These are phyloP conservation scores for Symbiodinium natans DNA, from an alignment of 73 alveolate species.

Conservation along the genomic window DNA sequence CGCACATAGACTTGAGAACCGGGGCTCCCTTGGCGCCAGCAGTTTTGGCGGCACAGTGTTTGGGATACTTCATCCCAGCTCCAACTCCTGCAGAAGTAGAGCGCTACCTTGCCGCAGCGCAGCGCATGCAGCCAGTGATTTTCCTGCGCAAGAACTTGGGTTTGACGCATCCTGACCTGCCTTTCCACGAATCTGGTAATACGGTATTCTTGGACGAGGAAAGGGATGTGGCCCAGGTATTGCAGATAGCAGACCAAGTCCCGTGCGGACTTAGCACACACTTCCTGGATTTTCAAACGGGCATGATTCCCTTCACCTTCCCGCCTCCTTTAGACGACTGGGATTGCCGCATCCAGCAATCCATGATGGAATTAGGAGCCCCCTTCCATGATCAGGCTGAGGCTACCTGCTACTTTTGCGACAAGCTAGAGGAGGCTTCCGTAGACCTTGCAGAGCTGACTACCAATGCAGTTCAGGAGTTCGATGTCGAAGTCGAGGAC, in stretches of 20 bases:
- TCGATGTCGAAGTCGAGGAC: not conserved
- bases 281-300: constrained; percentile 27
- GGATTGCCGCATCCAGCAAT: constrained; percentile 12
- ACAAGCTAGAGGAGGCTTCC: constrained; percentile 6
- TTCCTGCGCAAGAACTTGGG: constrained; percentile 16
- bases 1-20: constrained; percentile 11
- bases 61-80: constrained; percentile 27
- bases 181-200: not conserved
- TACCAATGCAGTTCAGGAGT: not conserved
- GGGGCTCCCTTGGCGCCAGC: not conserved
- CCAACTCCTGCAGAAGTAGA: not conserved
- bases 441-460: not conserved
- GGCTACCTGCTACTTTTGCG: constrained; percentile 33
- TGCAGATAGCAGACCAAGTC: constrained; percentile 4
- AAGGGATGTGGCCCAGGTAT: not conserved
- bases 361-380: not conserved
- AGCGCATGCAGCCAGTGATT: not conserved
- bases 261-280: not conserved
- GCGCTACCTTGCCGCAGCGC: constrained; percentile 2
- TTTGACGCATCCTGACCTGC: not conserved
- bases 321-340: constrained; percentile 34
- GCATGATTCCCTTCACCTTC: constrained; percentile 37
- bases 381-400: constrained; percentile 1
- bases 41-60: too few species aligned
- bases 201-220: not conserved